These are phyloP conservation scores for Theileria annulata DNA, from an alignment of 169 alveolate species.

Conservation along the genomic window DNA sequence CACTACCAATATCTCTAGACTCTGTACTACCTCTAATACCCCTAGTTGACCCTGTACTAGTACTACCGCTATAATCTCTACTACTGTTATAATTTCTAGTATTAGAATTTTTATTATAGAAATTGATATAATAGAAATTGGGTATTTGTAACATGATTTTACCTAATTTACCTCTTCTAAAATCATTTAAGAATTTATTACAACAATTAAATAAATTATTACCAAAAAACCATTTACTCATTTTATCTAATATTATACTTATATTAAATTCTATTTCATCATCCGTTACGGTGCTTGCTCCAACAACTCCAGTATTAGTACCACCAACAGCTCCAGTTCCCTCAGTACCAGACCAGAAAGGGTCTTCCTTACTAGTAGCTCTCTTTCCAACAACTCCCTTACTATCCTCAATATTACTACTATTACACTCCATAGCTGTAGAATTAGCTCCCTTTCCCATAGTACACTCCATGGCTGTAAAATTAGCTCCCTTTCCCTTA, in stretches of 20 bases:
- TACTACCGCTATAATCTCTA: background rate
- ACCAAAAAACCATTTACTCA: slow-evolving; percentile 16
- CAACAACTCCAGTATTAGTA: too few species aligned
- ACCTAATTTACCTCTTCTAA: slow-evolving; percentile 77
- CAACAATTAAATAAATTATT: slow-evolving; percentile 74
- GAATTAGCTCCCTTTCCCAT: too few species aligned
- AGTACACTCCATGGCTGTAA: too few species aligned
- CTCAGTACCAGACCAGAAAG: too few species aligned
- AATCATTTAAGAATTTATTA: slow-evolving; percentile 76
- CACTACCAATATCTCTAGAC: background rate
- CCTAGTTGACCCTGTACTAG: background rate
- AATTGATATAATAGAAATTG: slow-evolving; percentile 14
- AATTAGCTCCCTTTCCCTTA: too few species aligned
- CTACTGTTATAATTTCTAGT: background rate
- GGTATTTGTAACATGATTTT: slow-evolving; percentile 77
- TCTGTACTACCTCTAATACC: background rate
- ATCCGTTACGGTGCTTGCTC: background rate
- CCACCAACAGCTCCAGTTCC: too few species aligned
- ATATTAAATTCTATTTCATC: background rate
- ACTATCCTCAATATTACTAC: too few species aligned
- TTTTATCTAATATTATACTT: background rate
- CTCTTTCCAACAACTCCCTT: too few species aligned
- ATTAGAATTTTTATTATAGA: background rate
- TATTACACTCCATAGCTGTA: too few species aligned
- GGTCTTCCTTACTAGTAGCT: too few species aligned